phyloP scores from a whole-genome alignment of 768 basidiomycete genomes.

The Mycena vitilis region DNA sequence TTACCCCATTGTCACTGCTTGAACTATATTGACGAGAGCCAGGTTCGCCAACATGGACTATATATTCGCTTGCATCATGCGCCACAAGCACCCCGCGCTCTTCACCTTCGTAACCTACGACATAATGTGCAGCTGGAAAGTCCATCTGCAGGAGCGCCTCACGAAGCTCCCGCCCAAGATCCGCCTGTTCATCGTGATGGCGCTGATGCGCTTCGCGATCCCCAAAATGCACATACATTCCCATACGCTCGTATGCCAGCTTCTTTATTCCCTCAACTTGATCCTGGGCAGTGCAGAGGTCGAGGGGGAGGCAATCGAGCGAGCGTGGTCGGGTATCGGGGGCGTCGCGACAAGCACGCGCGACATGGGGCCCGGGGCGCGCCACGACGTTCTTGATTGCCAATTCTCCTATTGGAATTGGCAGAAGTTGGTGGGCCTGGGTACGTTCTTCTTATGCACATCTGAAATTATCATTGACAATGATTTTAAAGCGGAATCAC shows the following conservation, averaged over 20 bases:
- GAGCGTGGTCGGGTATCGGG: slow-evolving; percentile 28
- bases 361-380: slow-evolving; percentile 44
- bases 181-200: background rate
- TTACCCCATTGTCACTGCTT: background rate
- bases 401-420: slow-evolving; percentile 36
- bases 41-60: background rate
- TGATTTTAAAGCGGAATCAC: too few species aligned
- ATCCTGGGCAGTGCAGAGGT: background rate
- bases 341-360: slow-evolving; percentile 37
- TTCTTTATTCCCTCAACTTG: background rate
- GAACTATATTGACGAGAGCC: background rate
- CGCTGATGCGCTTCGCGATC: background rate
- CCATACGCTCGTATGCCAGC: background rate
- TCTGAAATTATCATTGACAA: too few species aligned
- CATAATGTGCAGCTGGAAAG: background rate
- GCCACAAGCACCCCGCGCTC: background rate
- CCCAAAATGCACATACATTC: background rate
- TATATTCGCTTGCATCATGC: background rate
- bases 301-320: background rate
- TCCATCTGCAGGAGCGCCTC: background rate
- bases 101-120: background rate
- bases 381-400: slow-evolving; percentile 40
- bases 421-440: slow-evolving; percentile 7
- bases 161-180: background rate
- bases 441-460: background rate